Conservation (phyloP, 2,329 filamentous ascomycete genomes). For the Botrytis elliptica region DNA sequence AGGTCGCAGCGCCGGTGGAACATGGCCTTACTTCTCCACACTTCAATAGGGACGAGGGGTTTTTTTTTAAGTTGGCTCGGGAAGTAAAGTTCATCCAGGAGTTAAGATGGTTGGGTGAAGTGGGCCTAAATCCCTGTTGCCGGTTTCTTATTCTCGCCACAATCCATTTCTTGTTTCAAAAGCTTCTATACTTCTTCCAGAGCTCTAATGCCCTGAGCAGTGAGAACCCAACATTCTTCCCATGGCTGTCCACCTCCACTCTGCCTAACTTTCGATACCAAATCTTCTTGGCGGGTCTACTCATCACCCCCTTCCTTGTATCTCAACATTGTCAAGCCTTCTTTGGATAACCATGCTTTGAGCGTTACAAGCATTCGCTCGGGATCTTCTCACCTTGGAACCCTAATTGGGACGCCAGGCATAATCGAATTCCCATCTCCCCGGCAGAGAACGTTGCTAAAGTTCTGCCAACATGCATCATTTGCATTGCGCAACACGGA, state of each 20-base stretch:
- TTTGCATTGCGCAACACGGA: conserved; percentile 40
- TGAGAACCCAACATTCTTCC: conserved; percentile 10
- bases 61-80: background rate
- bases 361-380: conserved; percentile 27
- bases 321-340: conserved; percentile 1
- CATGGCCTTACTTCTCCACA: conserved; percentile 19
- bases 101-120: conserved; percentile 19
- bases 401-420: conserved; percentile 28
- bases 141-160: conserved; percentile 18
- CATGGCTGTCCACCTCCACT: conserved; percentile 10
- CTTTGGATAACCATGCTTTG: conserved; percentile 19
- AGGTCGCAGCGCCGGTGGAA: conserved; percentile 16
- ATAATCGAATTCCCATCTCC: conserved; percentile 30
- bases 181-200: conserved; percentile 35
- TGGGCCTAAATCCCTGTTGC: conserved; percentile 16
- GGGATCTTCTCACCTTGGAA: conserved; percentile 30
- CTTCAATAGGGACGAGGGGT: conserved; percentile 4
- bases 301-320: conserved; percentile 15
- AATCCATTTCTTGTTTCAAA: conserved; percentile 27
- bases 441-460: conserved; percentile 28
- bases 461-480: conserved; percentile 21
- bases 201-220: conserved; percentile 26
- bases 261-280: conserved; percentile 16
- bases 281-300: conserved; percentile 9
- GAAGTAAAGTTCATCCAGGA: conserved; percentile 22